Evolutionary conservation across 352 stramenopile genomes (phyloP).

Genomic region (Phytopythium litorale): DNA sequence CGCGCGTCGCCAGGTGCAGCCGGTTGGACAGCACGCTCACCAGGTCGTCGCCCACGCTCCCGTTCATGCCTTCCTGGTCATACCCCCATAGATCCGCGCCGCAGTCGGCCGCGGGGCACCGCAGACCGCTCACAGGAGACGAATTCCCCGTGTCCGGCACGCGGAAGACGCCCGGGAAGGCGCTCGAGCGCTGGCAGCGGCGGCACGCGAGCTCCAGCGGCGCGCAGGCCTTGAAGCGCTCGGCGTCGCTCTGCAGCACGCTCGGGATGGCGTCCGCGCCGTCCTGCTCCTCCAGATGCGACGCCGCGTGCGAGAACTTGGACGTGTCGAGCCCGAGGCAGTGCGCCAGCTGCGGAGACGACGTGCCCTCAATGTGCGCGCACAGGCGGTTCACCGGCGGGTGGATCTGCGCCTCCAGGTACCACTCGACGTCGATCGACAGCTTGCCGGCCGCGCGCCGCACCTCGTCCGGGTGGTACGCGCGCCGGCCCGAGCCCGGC

Average conservation of each 20-base stretch:
- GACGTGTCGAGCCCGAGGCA: slow-evolving; percentile 95
- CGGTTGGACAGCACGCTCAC: slow-evolving; percentile 77
- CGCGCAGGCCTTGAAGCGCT: slow-evolving; percentile 87
- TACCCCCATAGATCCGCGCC: slow-evolving; percentile 81
- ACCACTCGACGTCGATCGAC: slow-evolving; percentile 95
- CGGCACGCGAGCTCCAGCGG: slow-evolving; percentile 74
- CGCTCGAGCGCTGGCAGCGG: slow-evolving; percentile 53
- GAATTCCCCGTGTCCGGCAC: slow-evolving; percentile 17
- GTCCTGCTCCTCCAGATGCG: slow-evolving; percentile 86
- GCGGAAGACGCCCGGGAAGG: slow-evolving; percentile 73
- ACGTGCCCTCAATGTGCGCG: slow-evolving; percentile 98
- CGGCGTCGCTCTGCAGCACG: slow-evolving; percentile 81
- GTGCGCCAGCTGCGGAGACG: slow-evolving; percentile 91
- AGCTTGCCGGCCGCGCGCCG: slow-evolving; percentile 73
- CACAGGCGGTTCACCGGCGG: slow-evolving; percentile 97
- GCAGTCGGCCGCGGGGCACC: slow-evolving; percentile 53
- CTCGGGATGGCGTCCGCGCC: slow-evolving; percentile 83
- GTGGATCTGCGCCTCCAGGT: slow-evolving; percentile 96
- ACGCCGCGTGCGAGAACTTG: slow-evolving; percentile 89
- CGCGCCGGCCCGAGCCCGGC: slow-evolving; percentile 55
- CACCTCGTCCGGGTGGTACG: slow-evolving; percentile 89
- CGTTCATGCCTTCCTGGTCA: slow-evolving; percentile 71
- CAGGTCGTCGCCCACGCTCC: slow-evolving; percentile 68
- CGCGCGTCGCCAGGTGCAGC: slow-evolving; percentile 75
- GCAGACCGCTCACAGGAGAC: slow-evolving; percentile 39